Conservation (phyloP, 2,329 filamentous ascomycete genomes). For the Parafenestella ontariensis region DNA sequence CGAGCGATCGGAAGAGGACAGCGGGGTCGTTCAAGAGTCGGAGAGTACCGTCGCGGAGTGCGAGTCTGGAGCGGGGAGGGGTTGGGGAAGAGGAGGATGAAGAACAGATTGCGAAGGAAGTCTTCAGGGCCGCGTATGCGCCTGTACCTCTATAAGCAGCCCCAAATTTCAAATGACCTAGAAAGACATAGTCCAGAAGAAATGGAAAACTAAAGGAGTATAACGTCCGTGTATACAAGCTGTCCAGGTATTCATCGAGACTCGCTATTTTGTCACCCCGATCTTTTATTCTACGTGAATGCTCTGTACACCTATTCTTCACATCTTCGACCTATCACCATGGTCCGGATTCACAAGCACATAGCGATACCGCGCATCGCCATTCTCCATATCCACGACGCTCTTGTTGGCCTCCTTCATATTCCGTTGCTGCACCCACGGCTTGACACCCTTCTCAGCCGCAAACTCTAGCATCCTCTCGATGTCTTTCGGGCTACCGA, state of each 20-base stretch:
- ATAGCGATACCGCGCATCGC: constrained; percentile 58
- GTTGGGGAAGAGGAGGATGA: neutral
- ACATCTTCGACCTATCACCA: constrained; percentile 35
- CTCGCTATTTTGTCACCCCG: too few relatives aligned
- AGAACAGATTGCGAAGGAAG: neutral
- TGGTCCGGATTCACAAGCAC: constrained; percentile 42
- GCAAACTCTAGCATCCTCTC: constrained; percentile 68
- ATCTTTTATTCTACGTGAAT: too few relatives aligned
- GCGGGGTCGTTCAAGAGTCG: neutral
- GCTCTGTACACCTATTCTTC: too few relatives aligned
- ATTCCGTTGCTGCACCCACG: constrained; percentile 67
- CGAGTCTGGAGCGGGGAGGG: neutral
- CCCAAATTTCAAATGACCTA: too few relatives aligned
- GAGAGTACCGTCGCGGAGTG: neutral
- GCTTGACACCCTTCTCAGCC: constrained; percentile 64
- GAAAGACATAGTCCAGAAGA: too few relatives aligned
- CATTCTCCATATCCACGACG: constrained; percentile 64
- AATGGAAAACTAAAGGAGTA: too few relatives aligned
- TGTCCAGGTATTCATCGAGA: too few relatives aligned
- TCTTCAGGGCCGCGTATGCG: too few relatives aligned
- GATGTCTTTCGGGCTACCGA: constrained; percentile 65
- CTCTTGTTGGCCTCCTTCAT: constrained; percentile 64
- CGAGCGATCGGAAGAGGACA: neutral
- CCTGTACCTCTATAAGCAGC: too few relatives aligned
- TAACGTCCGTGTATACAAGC: too few relatives aligned